A percentile compares a stretch with the other conserved stretches of the same genome.
Evolutionary conservation across 1,284 basidiomycete species (phyloP).

Genomic region (Athelia sp.): DNA sequence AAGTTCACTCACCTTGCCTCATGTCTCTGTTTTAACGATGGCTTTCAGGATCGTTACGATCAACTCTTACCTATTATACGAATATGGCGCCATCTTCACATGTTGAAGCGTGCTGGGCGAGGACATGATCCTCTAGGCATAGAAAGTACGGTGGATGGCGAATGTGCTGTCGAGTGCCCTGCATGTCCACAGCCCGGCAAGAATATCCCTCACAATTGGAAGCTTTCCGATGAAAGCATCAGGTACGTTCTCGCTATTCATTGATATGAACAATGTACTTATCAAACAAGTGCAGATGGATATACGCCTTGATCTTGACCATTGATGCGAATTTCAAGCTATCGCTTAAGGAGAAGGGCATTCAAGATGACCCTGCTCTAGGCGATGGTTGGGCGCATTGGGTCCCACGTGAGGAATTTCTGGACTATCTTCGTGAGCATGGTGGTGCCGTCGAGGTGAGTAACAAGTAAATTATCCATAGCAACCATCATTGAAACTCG

Average conservation of each 20-base stretch:
- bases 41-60: not conserved
- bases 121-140: not conserved
- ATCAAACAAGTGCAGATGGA: not conserved
- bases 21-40: not conserved
- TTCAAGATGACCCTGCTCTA: not conserved
- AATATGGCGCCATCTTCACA: not conserved
- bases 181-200: not conserved
- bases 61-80: not conserved
- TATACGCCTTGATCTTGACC: not conserved
- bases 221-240: not conserved
- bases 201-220: not conserved
- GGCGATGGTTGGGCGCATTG: not conserved
- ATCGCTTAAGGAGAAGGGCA: conserved; percentile 3
- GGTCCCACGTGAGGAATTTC: not conserved
- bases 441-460: not conserved
- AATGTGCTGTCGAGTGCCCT: not conserved
- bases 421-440: not conserved
- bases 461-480: not conserved
- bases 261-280: not conserved
- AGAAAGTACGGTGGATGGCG: not conserved
- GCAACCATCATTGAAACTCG: not conserved
- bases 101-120: not conserved
- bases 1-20: no score
- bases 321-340: not conserved
- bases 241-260: not conserved